Conservation (phyloP, 169 alveolate genomes). For the Eimeria falciformis region DNA sequence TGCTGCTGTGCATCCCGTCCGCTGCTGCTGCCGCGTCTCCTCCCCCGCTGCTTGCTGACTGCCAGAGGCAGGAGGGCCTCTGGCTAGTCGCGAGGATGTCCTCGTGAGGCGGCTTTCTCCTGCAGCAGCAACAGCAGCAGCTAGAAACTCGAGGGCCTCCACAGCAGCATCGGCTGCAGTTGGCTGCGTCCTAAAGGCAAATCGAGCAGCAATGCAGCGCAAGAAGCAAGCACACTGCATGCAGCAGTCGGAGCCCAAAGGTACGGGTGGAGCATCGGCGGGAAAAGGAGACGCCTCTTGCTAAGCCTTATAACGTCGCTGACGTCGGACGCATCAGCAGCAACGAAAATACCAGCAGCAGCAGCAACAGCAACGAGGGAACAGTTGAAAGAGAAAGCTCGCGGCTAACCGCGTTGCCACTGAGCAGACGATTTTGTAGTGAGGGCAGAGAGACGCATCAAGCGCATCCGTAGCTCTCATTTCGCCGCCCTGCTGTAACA, state of each 20-base stretch:
- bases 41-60: slow-evolving; percentile 7
- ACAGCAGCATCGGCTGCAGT: slow-evolving; percentile 63
- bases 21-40: slow-evolving; percentile 46
- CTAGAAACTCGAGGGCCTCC: slow-evolving; percentile 53
- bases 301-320: too few species aligned
- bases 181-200: slow-evolving; percentile 33
- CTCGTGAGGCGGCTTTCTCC: slow-evolving; percentile 45
- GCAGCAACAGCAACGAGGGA: neutral
- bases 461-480: neutral
- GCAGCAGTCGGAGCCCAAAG: neutral
- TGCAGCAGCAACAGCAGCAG: slow-evolving; percentile 71
- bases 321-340: neutral
- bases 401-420: slow-evolving; percentile 17
- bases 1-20: neutral
- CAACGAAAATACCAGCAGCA: slow-evolving; percentile 44
- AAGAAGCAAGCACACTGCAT: too few species aligned
- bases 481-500: slow-evolving; percentile 21
- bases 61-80: neutral
- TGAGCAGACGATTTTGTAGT: slow-evolving; percentile 30
- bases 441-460: slow-evolving; percentile 53
- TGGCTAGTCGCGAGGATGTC: neutral
- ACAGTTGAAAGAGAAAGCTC: too few species aligned
- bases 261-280: too few species aligned
- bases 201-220: slow-evolving; percentile 1
- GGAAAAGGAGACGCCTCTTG: too few species aligned